These are phyloP conservation scores for Porcisia deanei DNA, from an alignment of 208 protist genomes.

Conservation along the genomic window DNA sequence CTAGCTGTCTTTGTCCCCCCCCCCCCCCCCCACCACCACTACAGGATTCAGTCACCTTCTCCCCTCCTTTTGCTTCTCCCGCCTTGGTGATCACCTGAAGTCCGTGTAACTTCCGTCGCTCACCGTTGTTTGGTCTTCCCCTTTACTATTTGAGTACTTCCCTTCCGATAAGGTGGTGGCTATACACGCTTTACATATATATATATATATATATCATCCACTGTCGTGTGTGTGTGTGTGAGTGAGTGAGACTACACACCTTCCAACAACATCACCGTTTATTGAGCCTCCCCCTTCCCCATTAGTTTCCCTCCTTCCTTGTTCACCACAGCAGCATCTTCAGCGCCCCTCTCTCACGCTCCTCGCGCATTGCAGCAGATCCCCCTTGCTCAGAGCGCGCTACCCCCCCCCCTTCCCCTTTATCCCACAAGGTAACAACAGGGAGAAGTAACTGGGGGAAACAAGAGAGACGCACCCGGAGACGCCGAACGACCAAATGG, in stretches of 20 bases:
- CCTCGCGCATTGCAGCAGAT: neutral
- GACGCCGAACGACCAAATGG: neutral
- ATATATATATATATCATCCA: too few species aligned
- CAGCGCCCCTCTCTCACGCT: neutral
- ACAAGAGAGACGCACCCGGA: neutral
- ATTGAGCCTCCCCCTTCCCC: too few species aligned
- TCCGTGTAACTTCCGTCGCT: too few species aligned
- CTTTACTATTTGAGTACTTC: neutral
- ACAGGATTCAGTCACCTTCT: neutral
- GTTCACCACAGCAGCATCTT: neutral
- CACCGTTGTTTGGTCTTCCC: neutral
- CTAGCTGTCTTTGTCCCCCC: too few species aligned
- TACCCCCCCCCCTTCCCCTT: neutral
- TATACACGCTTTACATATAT: neutral
- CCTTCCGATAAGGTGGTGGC: neutral
- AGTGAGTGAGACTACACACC: neutral
- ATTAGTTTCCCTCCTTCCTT: too few species aligned
- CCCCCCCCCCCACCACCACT: too few species aligned
- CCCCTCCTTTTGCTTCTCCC: neutral
- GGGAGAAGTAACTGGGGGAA: too few species aligned
- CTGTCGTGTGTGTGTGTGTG: neutral
- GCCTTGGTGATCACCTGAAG: too few species aligned
- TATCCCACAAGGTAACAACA: neutral
- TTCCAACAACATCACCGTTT: too few species aligned
- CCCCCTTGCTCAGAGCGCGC: neutral